A percentile compares a stretch with the other conserved stretches of the same genome.
These are phyloP conservation scores for Lactarius akahatsu DNA, from an alignment of 768 basidiomycete genomes.

Conservation along the genomic window DNA sequence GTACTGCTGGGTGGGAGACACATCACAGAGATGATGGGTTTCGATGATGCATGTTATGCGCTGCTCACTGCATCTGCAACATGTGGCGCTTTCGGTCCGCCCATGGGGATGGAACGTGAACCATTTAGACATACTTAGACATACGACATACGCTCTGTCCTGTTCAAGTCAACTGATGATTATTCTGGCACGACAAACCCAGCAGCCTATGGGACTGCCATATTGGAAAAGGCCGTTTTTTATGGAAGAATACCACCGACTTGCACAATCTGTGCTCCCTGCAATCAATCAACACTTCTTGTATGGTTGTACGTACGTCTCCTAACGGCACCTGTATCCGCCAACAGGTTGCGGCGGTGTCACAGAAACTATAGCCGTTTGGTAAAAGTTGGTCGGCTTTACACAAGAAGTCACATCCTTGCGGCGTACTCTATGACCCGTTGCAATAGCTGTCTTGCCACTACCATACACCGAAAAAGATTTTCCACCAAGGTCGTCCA, in stretches of 20 bases:
- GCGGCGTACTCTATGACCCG: background rate
- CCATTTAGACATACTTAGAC: background rate
- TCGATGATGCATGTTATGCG: background rate
- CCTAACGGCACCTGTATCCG: background rate
- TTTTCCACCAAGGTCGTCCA: slow-evolving; percentile 79
- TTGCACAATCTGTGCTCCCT: background rate
- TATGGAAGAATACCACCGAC: background rate
- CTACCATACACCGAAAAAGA: slow-evolving; percentile 77
- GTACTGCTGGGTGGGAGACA: background rate
- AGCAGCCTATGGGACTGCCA: slow-evolving; percentile 11
- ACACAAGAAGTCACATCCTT: background rate
- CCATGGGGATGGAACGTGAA: background rate
- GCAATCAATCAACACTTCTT: background rate
- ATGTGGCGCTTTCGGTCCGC: background rate
- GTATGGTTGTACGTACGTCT: background rate
- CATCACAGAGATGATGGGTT: background rate
- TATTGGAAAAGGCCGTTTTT: slow-evolving; percentile 15
- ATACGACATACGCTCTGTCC: background rate
- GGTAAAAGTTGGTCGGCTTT: background rate
- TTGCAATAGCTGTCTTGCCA: background rate
- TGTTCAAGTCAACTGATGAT: background rate
- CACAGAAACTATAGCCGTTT: background rate
- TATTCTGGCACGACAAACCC: background rate
- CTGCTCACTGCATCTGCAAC: background rate
- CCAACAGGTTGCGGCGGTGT: background rate